phyloP scores from a whole-genome alignment of 2,329 filamentous ascomycete genomes.

The Fonsecaea nubica region DNA sequence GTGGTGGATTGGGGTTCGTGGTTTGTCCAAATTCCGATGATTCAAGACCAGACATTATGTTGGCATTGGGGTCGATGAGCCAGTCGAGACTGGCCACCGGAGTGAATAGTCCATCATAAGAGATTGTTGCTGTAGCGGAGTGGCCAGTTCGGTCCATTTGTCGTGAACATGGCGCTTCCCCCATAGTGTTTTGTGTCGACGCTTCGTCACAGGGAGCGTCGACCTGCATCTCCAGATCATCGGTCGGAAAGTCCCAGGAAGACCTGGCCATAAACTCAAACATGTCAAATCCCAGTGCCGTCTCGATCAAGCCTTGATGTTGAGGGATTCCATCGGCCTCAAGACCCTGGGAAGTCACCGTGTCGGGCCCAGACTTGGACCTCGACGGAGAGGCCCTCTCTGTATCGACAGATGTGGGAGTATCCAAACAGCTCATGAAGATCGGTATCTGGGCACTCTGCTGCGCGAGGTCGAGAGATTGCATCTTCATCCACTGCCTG shows the following conservation, averaged over 20 bases:
- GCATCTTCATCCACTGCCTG: constrained; percentile 9
- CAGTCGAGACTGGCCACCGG: constrained; percentile 69
- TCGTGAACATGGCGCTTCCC: neutral
- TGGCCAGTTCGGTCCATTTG: neutral
- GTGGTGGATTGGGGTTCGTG: neutral
- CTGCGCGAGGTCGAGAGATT: constrained; percentile 1
- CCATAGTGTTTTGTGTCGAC: constrained; percentile 52
- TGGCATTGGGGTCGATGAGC: constrained; percentile 48
- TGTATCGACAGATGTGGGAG: neutral
- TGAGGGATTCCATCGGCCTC: constrained; percentile 17
- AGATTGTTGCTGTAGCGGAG: constrained; percentile 53
- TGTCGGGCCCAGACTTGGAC: constrained; percentile 14
- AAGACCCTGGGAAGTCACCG: neutral
- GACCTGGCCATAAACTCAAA: constrained; percentile 36
- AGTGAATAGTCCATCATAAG: constrained; percentile 70
- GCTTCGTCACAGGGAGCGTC: constrained; percentile 56
- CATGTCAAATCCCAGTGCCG: constrained; percentile 24
- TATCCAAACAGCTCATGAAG: neutral
- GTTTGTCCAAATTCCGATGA: neutral
- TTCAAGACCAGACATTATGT: neutral
- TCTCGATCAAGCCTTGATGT: constrained; percentile 19
- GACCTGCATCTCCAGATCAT: constrained; percentile 1
- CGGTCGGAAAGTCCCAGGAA: constrained; percentile 25
- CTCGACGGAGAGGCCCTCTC: constrained; percentile 17
- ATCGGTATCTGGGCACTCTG: neutral